phyloP scores from a whole-genome alignment of 306 rosid species.

The Lathyrus sativus region DNA sequence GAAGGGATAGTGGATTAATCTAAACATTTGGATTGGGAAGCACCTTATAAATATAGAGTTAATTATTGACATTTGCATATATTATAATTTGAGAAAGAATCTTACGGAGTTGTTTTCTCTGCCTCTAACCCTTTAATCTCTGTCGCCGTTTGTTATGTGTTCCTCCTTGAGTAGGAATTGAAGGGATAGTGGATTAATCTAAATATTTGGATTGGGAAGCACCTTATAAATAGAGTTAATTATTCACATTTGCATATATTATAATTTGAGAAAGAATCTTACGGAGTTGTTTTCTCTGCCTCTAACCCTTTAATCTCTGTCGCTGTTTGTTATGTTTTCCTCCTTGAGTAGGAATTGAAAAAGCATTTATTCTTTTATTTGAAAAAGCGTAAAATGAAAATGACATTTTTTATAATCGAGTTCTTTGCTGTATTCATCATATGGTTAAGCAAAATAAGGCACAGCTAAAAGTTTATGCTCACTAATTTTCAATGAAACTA shows the following conservation, averaged over 20 bases:
- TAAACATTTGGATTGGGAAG: not conserved
- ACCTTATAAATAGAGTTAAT: too few relatives aligned
- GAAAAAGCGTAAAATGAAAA: not conserved
- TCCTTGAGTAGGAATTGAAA: constrained; percentile 15
- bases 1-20: constrained; percentile 32
- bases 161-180: constrained; percentile 10
- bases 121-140: not conserved
- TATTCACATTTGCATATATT: constrained; percentile 15
- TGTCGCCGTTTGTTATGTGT: constrained; percentile 4
- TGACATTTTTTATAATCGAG: constrained; percentile 15
- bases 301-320: not conserved
- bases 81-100: constrained; percentile 27
- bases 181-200: too few relatives aligned
- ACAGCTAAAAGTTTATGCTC: not conserved
- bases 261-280: constrained; percentile 25
- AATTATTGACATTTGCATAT: constrained; percentile 17
- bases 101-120: constrained; percentile 23
- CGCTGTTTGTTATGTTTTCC: constrained; percentile 7
- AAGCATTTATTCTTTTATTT: constrained; percentile 9
- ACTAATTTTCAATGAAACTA: constrained; percentile 15
- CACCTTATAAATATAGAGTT: constrained; percentile 16
- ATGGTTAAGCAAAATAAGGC: constrained; percentile 15
- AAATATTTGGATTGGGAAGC: too few relatives aligned
- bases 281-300: constrained; percentile 21
- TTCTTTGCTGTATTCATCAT: constrained; percentile 12